Evolutionary conservation across 768 basidiomycete genomes (phyloP), one percentile per base, ranked within the genome.

Genomic region (Suillus subaureus): DNA sequence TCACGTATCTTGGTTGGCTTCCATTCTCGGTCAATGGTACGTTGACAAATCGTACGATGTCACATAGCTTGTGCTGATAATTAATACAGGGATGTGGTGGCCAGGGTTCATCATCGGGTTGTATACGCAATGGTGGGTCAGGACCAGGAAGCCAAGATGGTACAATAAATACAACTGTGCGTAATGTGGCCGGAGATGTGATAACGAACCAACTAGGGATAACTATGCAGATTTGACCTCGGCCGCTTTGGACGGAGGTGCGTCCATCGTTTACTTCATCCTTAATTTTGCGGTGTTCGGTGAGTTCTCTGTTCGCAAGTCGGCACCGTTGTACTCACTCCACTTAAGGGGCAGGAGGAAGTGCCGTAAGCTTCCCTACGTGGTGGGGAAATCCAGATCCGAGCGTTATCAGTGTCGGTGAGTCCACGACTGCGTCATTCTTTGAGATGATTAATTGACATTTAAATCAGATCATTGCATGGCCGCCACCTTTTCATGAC

Each of bases 81-180:
- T 35, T 35, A n/a, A 28, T 35, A 16, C 39, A 68, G 67, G 67
- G 74, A 66, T 70, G 76, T 85, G 84, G 82, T 84, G 82, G 79
- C 81, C 83, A 7, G 85, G 84, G 65, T 68, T 85, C 55, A 74
- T 86, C 31, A 84, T 87, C 62, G 85, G 85, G 4, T 73, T 82
- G 61, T 72, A 72, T 21, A 79, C 81, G 6, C 84, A 85, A 69
- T 84, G 81, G 79, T 85, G 82, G 82, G 79, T 82, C 26, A 75
- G 84, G 57, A 79, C 76, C 9, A 73, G 78, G 47, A 70, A 77
- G 21, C 82, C 83, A 6, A 72, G 70, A n/a, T 83, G 81, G 81
- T 83, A 84, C 73, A 80, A 79, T 66, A 85, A 83, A 74, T 68
- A 79, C 79, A 68, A 60, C 66, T 70, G 51, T 57, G 15, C 45